Conservation (phyloP, 345 rosid genomes). For the Moricandia moricandioides region DNA sequence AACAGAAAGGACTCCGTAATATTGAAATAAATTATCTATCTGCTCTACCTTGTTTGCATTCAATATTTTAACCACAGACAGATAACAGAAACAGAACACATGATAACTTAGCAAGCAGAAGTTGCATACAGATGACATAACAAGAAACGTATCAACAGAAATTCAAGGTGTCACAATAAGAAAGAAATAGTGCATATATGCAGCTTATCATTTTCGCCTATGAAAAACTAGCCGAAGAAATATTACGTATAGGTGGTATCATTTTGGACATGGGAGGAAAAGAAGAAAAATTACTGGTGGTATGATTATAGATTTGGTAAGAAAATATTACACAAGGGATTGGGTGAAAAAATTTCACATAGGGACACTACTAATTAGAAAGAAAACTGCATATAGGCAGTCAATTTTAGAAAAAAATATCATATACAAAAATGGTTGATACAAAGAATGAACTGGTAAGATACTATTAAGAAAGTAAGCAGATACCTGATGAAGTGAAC, state of each 20-base stretch:
- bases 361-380: background rate
- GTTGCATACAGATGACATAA: background rate
- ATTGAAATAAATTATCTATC: background rate
- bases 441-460: background rate
- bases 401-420: background rate
- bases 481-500: conserved; percentile 94
- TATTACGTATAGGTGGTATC: background rate
- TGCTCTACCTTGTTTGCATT: background rate
- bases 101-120: background rate
- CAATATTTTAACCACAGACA: background rate
- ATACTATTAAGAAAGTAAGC: background rate
- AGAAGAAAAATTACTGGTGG: background rate
- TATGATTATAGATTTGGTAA: background rate
- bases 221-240: background rate
- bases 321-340: background rate
- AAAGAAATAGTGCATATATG: background rate
- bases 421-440: background rate
- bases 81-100: conserved; percentile 1
- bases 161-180: background rate
- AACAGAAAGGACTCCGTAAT: background rate
- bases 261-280: background rate
- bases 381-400: background rate
- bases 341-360: background rate
- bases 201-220: background rate
- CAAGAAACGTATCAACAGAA: background rate